Evolutionary conservation across 192 early-diverging fungal species (phyloP).

Genomic region (Coemansia sp.): DNA sequence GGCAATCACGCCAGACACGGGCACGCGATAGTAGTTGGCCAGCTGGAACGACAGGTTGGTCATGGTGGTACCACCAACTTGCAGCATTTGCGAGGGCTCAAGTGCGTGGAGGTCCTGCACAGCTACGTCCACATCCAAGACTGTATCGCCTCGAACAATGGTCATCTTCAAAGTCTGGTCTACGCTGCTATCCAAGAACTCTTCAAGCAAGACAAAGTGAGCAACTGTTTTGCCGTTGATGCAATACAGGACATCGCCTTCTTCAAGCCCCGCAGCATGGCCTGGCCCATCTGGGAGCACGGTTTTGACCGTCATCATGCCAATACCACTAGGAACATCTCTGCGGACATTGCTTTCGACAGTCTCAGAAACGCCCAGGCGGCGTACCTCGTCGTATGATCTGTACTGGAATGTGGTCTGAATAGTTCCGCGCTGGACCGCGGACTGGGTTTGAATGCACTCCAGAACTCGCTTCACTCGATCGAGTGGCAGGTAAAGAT

Average conservation of each 20-base stretch:
- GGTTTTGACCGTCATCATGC: conserved; percentile 68
- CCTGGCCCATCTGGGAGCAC: conserved; percentile 75
- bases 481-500: conserved; percentile 78
- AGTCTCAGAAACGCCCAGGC: conserved; percentile 68
- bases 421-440: conserved; percentile 74
- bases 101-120: conserved; percentile 77
- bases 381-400: conserved; percentile 73
- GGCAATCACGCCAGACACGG: conserved; percentile 76
- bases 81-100: conserved; percentile 83
- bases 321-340: conserved; percentile 66
- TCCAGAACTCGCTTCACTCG: conserved; percentile 69
- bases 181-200: conserved; percentile 66
- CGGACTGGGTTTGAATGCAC: conserved; percentile 58
- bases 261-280: conserved; percentile 56
- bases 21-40: conserved; percentile 70
- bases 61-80: conserved; percentile 83
- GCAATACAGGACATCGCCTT: conserved; percentile 74
- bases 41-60: conserved; percentile 78
- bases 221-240: conserved; percentile 68
- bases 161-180: conserved; percentile 57
- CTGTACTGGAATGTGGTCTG: conserved; percentile 73
- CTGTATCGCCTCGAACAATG: conserved; percentile 61
- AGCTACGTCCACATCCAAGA: conserved; percentile 46
- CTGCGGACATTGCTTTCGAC: conserved; percentile 67
- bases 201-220: conserved; percentile 72